These are phyloP conservation scores for Acacia melanoxylon DNA, from an alignment of 306 rosid genomes.

Conservation along the genomic window DNA sequence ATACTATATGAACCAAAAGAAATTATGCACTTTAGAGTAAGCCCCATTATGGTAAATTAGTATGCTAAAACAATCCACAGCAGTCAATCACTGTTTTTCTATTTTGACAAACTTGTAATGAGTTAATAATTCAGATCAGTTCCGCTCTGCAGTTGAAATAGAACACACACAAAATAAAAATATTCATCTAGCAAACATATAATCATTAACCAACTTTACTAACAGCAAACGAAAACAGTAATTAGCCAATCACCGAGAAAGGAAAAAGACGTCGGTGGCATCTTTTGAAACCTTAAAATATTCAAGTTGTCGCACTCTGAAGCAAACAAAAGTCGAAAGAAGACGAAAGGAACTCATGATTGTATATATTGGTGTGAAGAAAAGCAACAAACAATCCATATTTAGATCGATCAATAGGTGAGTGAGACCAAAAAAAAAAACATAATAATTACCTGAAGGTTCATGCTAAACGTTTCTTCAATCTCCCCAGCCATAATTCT, in stretches of 20 bases:
- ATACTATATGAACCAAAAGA: neutral
- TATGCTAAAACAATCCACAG: constrained; percentile 3
- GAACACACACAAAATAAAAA: neutral
- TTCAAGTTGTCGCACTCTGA: neutral
- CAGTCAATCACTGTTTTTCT: neutral
- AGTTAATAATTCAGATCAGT: constrained; percentile 2
- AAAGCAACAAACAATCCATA: constrained; percentile 29
- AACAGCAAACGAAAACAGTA: neutral
- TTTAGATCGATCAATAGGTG: neutral
- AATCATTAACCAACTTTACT: neutral
- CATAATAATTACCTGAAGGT: constrained; percentile 53
- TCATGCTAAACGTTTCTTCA: constrained; percentile 52
- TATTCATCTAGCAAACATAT: constrained; percentile 7
- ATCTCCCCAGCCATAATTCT: constrained; percentile 66
- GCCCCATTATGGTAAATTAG: neutral
- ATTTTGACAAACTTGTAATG: constrained; percentile 4
- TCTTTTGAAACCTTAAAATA: neutral
- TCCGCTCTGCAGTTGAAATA: neutral
- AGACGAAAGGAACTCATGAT: constrained; percentile 18
- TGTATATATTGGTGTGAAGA: neutral
- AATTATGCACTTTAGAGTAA: neutral
- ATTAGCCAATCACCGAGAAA: neutral
- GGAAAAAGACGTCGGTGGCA: constrained; percentile 4
- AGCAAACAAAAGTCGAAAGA: constrained; percentile 8
- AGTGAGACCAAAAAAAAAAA: neutral